phyloP scores from a whole-genome alignment of 352 stramenopile species.

The Globisporangium irregulare region DNA sequence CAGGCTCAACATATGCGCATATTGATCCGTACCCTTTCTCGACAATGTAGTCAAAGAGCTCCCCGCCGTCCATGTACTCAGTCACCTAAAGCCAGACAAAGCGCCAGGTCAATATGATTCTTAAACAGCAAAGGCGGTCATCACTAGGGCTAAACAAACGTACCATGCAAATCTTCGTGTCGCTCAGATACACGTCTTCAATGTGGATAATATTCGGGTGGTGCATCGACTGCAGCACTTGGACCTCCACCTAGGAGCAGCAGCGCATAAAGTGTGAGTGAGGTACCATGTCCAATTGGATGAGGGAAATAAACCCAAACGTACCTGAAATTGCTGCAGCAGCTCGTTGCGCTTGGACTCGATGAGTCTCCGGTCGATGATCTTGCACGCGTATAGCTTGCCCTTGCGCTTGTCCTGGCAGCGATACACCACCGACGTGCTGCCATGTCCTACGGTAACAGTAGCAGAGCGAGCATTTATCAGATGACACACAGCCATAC shows the following conservation, averaged over 20 bases:
- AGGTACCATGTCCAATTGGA: not conserved
- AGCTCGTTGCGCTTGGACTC: slow-evolving; percentile 73
- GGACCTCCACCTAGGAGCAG: slow-evolving; percentile 70
- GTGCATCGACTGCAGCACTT: slow-evolving; percentile 85
- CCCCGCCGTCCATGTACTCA: slow-evolving; percentile 83
- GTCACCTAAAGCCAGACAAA: slow-evolving; percentile 53
- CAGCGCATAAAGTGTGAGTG: not conserved
- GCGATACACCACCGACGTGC: slow-evolving; percentile 83
- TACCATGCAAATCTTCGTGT: slow-evolving; percentile 87
- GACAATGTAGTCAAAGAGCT: slow-evolving; percentile 91
- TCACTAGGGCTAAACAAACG: not conserved
- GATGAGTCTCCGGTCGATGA: slow-evolving; percentile 82
- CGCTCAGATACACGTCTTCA: slow-evolving; percentile 82
- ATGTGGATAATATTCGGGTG: slow-evolving; percentile 92
- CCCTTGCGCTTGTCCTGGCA: slow-evolving; percentile 65
- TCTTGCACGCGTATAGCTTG: slow-evolving; percentile 72
- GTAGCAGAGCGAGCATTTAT: not conserved
- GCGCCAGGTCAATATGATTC: not conserved
- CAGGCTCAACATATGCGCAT: not conserved
- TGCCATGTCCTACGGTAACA: slow-evolving; percentile 57
- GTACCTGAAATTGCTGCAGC: slow-evolving; percentile 85
- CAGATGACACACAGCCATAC: not conserved
- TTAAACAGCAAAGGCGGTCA: not conserved
- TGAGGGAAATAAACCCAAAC: not conserved
- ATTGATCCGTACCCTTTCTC: slow-evolving; percentile 55